Evolutionary conservation across 2,329 filamentous ascomycete genomes (phyloP).

Genomic region (Fusarium setosum): DNA sequence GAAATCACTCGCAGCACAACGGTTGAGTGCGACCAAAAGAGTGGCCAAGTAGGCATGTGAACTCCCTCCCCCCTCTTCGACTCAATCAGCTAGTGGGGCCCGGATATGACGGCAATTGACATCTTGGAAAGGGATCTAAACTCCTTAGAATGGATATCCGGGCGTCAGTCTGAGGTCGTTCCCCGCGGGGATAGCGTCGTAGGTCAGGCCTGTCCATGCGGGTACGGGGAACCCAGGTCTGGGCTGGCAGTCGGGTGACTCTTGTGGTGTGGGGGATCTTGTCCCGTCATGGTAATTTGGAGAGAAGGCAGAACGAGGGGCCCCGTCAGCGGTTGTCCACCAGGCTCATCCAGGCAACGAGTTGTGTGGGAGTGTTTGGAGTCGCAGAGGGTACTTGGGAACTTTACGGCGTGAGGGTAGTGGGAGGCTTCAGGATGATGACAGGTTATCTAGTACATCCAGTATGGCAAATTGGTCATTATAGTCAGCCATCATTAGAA

Average conservation of each 20-base stretch:
- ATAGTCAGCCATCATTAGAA: no score
- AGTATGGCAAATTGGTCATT: no score
- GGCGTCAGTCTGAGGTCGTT: not conserved
- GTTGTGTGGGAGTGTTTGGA: not conserved
- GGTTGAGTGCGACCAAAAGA: no score
- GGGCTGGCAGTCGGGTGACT: constrained; percentile 16
- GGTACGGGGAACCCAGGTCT: constrained; percentile 16
- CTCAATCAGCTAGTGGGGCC: constrained; percentile 5
- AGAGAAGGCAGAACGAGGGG: not conserved
- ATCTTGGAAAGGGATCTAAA: not conserved
- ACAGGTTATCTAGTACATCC: no score
- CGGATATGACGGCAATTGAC: not conserved
- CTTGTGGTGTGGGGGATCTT: constrained; percentile 12
- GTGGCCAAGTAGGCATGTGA: no score
- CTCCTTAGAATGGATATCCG: not conserved
- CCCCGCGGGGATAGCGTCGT: constrained; percentile 35
- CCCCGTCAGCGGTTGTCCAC: not conserved
- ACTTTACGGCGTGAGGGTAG: no score
- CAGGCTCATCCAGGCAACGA: not conserved
- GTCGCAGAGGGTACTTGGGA: not conserved
- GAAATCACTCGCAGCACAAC: no score
- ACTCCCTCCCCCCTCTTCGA: not conserved
- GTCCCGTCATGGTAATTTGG: not conserved
- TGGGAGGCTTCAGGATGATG: no score
- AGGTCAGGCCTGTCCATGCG: constrained; percentile 12